Evolutionary conservation across 2,329 filamentous ascomycete genomes (phyloP), one percentile per base, ranked within the genome.

Genomic region (Hypoxylon sp.): DNA sequence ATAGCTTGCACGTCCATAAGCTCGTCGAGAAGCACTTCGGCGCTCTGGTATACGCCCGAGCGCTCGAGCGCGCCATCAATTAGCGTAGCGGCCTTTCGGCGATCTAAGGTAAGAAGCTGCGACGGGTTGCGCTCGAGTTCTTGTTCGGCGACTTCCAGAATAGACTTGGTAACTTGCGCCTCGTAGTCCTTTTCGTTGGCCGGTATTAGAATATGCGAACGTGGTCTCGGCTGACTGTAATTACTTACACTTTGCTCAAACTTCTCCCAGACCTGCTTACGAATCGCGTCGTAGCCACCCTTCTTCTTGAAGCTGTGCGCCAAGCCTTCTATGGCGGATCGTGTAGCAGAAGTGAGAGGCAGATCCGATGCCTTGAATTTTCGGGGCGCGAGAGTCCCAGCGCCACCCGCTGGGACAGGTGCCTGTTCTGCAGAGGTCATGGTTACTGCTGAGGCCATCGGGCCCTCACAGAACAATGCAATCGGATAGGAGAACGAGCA

Each of bases 241-340:
- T 3, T 43, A 69, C 85, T 60, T 84, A 92, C 90, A 69, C 87
- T 89, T 28, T 86, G 84, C 72, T 89, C 87, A 69, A 92, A 92
- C 60, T 91, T 88, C 47, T 91, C 87, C 85, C 91, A 93, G 10
- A 92, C 84, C 71, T 91, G 85, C 74, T 93, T 94, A 64, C 91
- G 88, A 67, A 94, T 85, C 13, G 85, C 81, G 77, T 95, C 92
- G 73, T 94, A 95, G 59, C 91, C 90, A 64, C 92, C 92, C 77
- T 92, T 93, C 79, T 94, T 94, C 79, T 94, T 94, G 80, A 94
- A 94, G 10, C 86, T 89, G 73, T 92, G 89, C n/a, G 91, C 86
- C 20, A 94, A 84, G 15, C 84, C 85, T 70, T 94, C 91, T 59
- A 94, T 92, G 1, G 89, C 88, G 1, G 86, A 85, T 67, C 90